Base-by-base conservation (phyloP, 2,329 filamentous ascomycete genomes). In the Fusarium hostae region DNA sequence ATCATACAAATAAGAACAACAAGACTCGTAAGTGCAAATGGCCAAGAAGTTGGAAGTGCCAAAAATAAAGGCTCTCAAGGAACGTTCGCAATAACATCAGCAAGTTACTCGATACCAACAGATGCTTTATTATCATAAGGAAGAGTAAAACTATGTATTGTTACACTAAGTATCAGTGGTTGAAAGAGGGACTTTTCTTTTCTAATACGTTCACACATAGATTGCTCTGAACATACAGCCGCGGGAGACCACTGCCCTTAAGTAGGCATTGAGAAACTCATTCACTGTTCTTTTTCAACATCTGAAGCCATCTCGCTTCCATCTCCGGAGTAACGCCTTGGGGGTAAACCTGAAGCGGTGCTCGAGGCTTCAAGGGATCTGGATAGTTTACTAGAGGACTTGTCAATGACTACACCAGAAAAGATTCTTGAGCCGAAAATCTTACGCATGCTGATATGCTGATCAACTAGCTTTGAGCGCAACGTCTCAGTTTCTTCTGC, bases 391-490 rank as follows among this genome's bases (percentile, higher is more conserved):
- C 74, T 77, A 34, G 22, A 50, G 18, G 45, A 8, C 16, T 61
- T 40, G 61, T 76, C 37, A 78, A 69, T 22, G 30, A 44, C 40
- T 12, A 41, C 15, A 20, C 32, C 32, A 28, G n/a, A 44, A 32
- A 18, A 32, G 12, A n/a, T 12, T 10, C 18, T 39, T 41, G 47
- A 24, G 4, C 13, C 22, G 28, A 26, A 26, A 47, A 7, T 71
- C 83, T 72, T 77, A 87, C 86, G 79, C 9, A 83, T 81, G 59
- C 82, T 84, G 73, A 88, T 87, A 13, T 81, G 80, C 45, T 81
- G 80, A 67, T 88, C 86, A 2, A 78, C 63, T 1, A 88, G 80
- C 24, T 76, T 82, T 4, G 78, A 62, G 45, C 80, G 83, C 13
- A 78, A 74, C 8, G 68, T 58, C 8, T 86, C 83, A 41, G 77